These are phyloP conservation scores for Blumeria graminis DNA, from an alignment of 2,329 filamentous ascomycete genomes.

Conservation along the genomic window DNA sequence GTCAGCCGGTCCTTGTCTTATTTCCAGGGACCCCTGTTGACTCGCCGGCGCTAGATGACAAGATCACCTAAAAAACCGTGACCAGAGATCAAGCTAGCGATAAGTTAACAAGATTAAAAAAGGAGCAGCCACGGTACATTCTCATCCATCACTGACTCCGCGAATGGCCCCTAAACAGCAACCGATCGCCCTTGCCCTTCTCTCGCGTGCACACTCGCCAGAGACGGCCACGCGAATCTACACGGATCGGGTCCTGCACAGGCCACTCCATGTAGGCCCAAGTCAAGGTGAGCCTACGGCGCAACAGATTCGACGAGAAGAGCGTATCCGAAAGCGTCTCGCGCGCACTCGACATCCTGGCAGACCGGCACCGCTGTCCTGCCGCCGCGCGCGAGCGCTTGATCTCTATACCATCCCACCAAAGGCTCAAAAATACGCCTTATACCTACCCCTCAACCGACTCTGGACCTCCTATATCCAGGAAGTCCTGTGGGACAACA, in stretches of 20 bases:
- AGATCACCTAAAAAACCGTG: too few relatives aligned
- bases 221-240: slow-evolving; percentile 47
- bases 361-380: slow-evolving; percentile 47
- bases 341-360: slow-evolving; percentile 19
- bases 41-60: too few relatives aligned
- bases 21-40: too few relatives aligned
- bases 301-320: slow-evolving; percentile 16
- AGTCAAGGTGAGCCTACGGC: slow-evolving; percentile 16
- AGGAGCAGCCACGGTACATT: too few relatives aligned
- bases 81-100: too few relatives aligned
- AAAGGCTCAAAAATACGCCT: slow-evolving; percentile 40
- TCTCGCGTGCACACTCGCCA: slow-evolving; percentile 57
- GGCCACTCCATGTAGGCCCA: slow-evolving; percentile 41
- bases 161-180: slow-evolving; percentile 7
- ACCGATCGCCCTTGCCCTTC: slow-evolving; percentile 32
- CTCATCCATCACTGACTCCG: too few relatives aligned
- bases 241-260: slow-evolving; percentile 60
- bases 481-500: slow-evolving; percentile 37
- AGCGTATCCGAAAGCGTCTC: slow-evolving; percentile 15
- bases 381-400: slow-evolving; percentile 49
- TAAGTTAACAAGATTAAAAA: too few relatives aligned
- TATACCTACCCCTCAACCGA: slow-evolving; percentile 53
- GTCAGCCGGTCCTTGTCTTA: too few relatives aligned
- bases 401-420: slow-evolving; percentile 53
- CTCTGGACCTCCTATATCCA: slow-evolving; percentile 73